These are phyloP conservation scores for Hibiscus tridactylites DNA, from an alignment of 345 rosid genomes.

Conservation along the genomic window DNA sequence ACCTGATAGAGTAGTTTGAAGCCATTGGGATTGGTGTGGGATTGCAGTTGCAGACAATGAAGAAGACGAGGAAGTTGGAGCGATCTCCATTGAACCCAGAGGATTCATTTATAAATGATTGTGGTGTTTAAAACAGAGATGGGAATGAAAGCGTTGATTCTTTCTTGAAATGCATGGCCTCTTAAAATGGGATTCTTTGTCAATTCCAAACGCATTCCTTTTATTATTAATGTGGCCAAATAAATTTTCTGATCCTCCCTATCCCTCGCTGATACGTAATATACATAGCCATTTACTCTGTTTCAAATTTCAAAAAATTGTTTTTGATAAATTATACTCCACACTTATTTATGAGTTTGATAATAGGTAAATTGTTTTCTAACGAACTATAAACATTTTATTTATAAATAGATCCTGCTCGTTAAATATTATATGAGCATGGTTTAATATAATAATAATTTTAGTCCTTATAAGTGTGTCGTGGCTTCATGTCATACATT, in stretches of 20 bases:
- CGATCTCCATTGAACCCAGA: not conserved
- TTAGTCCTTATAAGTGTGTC: no score
- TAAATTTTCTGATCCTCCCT: not conserved
- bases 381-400: no score
- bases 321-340: no score
- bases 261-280: not conserved
- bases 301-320: no score
- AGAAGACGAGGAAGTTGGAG: not conserved
- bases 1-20: conserved; percentile 35
- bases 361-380: no score
- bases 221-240: not conserved
- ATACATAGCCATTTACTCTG: no score
- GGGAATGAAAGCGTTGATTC: not conserved
- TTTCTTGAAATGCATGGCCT: not conserved
- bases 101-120: not conserved
- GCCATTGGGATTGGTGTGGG: conserved; percentile 28
- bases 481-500: no score
- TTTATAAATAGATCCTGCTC: no score
- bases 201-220: not conserved
- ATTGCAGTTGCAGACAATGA: not conserved
- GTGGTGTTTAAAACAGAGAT: conserved; percentile 3
- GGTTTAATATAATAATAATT: no score
- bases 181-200: not conserved
- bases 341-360: no score
- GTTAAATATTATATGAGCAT: no score